phyloP scores from a whole-genome alignment of 805 yeast genomes.

The Saturnispora besseyi region DNA sequence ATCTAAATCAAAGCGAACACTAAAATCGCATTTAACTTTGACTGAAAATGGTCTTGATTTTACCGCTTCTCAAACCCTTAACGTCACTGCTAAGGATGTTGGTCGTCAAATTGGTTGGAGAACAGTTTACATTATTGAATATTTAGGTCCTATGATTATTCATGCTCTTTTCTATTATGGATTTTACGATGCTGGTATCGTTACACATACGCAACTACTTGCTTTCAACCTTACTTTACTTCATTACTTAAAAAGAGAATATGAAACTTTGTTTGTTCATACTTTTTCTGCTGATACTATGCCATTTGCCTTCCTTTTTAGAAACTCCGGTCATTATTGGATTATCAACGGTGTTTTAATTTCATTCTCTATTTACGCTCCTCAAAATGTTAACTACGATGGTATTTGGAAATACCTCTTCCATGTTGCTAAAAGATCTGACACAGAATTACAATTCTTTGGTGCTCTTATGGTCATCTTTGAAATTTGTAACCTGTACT shows the following conservation, averaged over 20 bases:
- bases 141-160: constrained; percentile 78
- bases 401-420: constrained; percentile 28
- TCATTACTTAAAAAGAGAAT: constrained; percentile 83
- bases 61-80: constrained; percentile 27
- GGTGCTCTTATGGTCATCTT: constrained; percentile 43
- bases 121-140: constrained; percentile 81
- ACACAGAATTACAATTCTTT: constrained; percentile 26
- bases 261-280: constrained; percentile 80
- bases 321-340: constrained; percentile 91
- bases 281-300: constrained; percentile 81
- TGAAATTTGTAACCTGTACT: constrained; percentile 63
- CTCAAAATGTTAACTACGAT: constrained; percentile 16
- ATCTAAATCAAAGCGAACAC: constrained; percentile 33
- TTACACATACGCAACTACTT: constrained; percentile 43
- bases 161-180: constrained; percentile 59
- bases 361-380: constrained; percentile 26
- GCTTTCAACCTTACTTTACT: constrained; percentile 50
- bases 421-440: constrained; percentile 36
- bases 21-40: constrained; percentile 38
- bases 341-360: constrained; percentile 61
- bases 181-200: constrained; percentile 30
- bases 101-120: constrained; percentile 94
- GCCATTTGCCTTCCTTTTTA: constrained; percentile 83
- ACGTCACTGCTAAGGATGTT: constrained; percentile 68
- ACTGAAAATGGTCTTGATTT: constrained; percentile 35